Conservation (phyloP, 768 basidiomycete species). For the Strobilomyces echinocephalus region DNA sequence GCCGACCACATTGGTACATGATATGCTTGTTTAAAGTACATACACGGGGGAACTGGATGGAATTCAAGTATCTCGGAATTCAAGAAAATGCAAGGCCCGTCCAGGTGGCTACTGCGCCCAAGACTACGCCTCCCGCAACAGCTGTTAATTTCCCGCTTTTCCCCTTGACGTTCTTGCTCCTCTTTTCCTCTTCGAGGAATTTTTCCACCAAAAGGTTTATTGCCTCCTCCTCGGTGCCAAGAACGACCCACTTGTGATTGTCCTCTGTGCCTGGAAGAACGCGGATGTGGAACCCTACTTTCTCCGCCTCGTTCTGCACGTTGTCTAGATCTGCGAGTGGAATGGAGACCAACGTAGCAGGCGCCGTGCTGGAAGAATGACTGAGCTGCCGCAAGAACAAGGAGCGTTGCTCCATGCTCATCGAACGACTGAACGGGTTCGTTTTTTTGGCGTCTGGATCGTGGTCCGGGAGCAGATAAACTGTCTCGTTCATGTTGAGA, state of each 20-base stretch:
- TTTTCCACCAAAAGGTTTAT: constrained; percentile 33
- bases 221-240: constrained; percentile 48
- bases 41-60: not conserved
- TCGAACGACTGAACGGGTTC: constrained; percentile 39
- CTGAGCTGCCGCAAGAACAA: constrained; percentile 44
- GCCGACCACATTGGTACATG: not conserved
- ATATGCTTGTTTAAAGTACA: not conserved
- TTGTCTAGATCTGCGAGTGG: constrained; percentile 41
- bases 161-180: constrained; percentile 14
- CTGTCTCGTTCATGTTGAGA: constrained; percentile 24
- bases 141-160: constrained; percentile 34
- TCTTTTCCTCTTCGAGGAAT: constrained; percentile 30
- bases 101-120: constrained; percentile 58
- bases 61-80: constrained; percentile 11
- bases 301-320: constrained; percentile 38
- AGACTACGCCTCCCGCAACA: constrained; percentile 53
- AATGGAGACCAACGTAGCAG: constrained; percentile 48
- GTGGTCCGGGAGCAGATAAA: constrained; percentile 18
- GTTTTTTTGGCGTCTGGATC: constrained; percentile 10
- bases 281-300: constrained; percentile 41
- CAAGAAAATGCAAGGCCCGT: constrained; percentile 52
- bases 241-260: constrained; percentile 42
- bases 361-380: constrained; percentile 31
- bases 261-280: constrained; percentile 31
- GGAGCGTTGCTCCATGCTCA: constrained; percentile 51